Evolutionary conservation across 2,329 filamentous ascomycete species (phyloP).

Genomic region (Trichophyton equinum): DNA sequence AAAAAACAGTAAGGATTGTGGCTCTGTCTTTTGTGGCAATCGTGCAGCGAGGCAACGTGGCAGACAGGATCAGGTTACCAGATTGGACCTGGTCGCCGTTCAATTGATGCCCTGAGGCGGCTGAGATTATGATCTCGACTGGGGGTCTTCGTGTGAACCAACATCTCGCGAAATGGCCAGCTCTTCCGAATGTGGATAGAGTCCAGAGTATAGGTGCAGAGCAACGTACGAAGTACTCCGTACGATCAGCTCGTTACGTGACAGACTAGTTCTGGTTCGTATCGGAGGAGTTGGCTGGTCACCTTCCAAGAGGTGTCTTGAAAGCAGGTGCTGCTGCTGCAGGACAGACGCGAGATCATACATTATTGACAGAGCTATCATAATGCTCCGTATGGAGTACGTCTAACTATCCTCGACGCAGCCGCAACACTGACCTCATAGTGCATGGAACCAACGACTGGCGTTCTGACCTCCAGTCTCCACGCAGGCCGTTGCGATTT

Average conservation of each 20-base stretch:
- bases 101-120: neutral
- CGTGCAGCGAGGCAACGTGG: conserved; percentile 2
- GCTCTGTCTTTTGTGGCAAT: neutral
- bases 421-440: conserved; percentile 3
- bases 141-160: neutral
- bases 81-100: conserved; percentile 5
- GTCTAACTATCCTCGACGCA: neutral
- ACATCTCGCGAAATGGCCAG: neutral
- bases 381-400: neutral
- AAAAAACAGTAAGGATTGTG: neutral
- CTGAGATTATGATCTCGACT: neutral
- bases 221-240: no score
- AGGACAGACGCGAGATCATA: neutral
- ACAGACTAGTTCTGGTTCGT: neutral
- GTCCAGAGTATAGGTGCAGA: neutral
- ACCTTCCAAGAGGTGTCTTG: neutral
- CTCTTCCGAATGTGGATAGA: neutral
- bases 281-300: neutral
- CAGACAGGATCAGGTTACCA: neutral
- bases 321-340: neutral
- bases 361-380: neutral
- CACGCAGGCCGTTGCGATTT: neutral
- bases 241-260: neutral
- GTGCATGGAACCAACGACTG: neutral
- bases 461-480: neutral